Base-by-base conservation (phyloP, 257 asterid species). In the Cinchona pubescens region DNA sequence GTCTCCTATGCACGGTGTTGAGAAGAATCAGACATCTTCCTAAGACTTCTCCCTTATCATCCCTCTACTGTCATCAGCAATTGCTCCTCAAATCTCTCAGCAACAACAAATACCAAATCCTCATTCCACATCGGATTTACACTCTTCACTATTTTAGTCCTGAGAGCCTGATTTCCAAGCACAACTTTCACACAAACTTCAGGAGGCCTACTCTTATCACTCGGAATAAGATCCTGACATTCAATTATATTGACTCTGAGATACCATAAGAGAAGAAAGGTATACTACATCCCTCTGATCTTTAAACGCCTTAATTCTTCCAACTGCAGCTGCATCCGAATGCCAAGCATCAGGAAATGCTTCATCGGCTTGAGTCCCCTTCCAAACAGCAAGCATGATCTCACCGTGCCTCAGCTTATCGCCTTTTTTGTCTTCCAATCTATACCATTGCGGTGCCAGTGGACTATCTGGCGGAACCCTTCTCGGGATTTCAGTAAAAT, bases 401-500 rank as follows among this genome's bases (percentile, higher is more conserved):
- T 85, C 89, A 19, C 89, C 89, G 69, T 25, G n/a, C n/a, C n/a
- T 85, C 45, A 76, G 76, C 77, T 85, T 85, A 67, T 75, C 83
- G 29, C 83, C 81, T 72, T 76, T 83, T 78, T 83, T 63, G 35
- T 85, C 89, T 76, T 83, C 89, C 82, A 85, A 56, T 62, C 87
- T 83, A 76, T 85, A 85, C 89, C 89, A 85, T 65, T 85, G 89
- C 6, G 89, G 89, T 15, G 89, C 89, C 56, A 85, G 74, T 48
- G 89, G 89, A 79, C 89, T 85, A 67, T 85, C 89, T 0, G 89
- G 89, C n/a, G 89, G 89, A 19, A 85, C 89, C 74, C 89, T 73
- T 60, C 83, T 85, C 0, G 89, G 89, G n/a, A 85, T 43, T 79
- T 85, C 89, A 74, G 76, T 85, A 85, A 85, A 67, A 73, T 85